Base-by-base conservation (phyloP, 352 stramenopile genomes). In the Phytopythium sindhum region DNA sequence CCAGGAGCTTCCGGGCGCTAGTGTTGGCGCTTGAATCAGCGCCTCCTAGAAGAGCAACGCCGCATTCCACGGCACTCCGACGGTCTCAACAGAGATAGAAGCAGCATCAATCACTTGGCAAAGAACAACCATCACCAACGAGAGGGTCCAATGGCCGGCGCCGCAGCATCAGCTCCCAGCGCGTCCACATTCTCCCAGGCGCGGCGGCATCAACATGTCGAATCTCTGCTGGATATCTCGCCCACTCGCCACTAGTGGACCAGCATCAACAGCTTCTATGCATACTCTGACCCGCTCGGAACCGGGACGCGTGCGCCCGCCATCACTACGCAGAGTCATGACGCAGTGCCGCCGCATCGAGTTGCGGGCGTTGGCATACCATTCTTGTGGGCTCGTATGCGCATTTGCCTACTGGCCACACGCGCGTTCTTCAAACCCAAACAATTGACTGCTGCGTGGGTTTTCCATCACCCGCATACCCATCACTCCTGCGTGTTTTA, bases 371-470 rank as follows among this genome's bases (percentile, higher is more conserved):
- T 48, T 2, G 42, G 2, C 15, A 12, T 4, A 2, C 7, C 4
- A 23, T 48, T 23, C 44, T 1, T 29, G 21, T 29, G 21, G 44
- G 44, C n/a, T 21, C 26, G 48, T 24, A 55, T 55, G 48, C 48
- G 48, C 48, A 55, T 55, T 55, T 35, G 4, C 48, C 45, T 39
- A 29, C 48, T 55, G 52, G 52, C 52, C 52, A 58, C 52, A 58
- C n/a, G 52, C 52, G 7, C 12, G 21, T 58, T 58, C 52, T 42
- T 42, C 15, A 58, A 57, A 57, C 23, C 47, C 17, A 2, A 48
- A 24, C 47, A 53, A 53, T 53, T 24, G 47, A 53, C 9, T 12
- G 5, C 10, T 2, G n/a, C 21, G 21, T 14, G 14, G 39, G 39
- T 45, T 45, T 45, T 52, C 21, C 23, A 31, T 10, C 45, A 52